Evolutionary conservation across 2,329 filamentous ascomycete species (phyloP).

Genomic region (Ramularia endophylla): DNA sequence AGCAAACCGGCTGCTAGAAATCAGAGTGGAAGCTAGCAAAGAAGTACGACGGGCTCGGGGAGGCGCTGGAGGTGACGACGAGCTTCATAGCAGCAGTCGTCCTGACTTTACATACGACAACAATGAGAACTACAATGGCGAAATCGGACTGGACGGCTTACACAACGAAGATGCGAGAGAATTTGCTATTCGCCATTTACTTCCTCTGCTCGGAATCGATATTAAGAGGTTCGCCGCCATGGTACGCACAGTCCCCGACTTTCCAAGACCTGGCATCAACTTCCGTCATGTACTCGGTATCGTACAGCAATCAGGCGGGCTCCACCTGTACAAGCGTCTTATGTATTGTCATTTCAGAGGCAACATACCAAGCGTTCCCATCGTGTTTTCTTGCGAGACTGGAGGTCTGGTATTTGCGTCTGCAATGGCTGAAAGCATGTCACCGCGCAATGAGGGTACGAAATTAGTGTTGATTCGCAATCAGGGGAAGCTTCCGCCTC

Average conservation of each 20-base stretch:
- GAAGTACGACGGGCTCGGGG: conserved; percentile 35
- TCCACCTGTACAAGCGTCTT: conserved; percentile 48
- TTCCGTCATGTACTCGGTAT: conserved; percentile 57
- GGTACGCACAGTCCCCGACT: conserved; percentile 45
- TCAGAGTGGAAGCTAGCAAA: conserved; percentile 42
- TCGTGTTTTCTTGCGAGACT: conserved; percentile 50
- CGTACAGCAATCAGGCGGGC: conserved; percentile 45
- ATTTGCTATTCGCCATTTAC: conserved; percentile 26
- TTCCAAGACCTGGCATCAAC: conserved; percentile 46
- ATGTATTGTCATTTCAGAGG: conserved; percentile 42
- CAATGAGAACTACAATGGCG: conserved; percentile 25
- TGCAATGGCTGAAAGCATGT: conserved; percentile 42
- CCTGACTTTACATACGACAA: conserved; percentile 51
- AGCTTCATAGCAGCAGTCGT: conserved; percentile 17
- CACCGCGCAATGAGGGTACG: too few relatives aligned
- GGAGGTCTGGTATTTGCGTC: conserved; percentile 54
- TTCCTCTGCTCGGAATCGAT: conserved; percentile 44
- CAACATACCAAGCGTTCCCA: conserved; percentile 43
- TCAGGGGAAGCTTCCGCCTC: conserved; percentile 54
- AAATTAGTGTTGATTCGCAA: conserved; percentile 50
- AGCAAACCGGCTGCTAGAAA: conserved; percentile 48
- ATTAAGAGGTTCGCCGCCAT: conserved; percentile 45
- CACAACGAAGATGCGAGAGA: conserved; percentile 20
- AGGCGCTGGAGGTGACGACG: conserved; percentile 20
- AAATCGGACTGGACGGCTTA: conserved; percentile 36